Percentiles rank a stretch among this genome's conserved stretches.
These are phyloP conservation scores for Triticum monococcum DNA, from an alignment of 176 grass and related monocot species.

Conservation along the genomic window DNA sequence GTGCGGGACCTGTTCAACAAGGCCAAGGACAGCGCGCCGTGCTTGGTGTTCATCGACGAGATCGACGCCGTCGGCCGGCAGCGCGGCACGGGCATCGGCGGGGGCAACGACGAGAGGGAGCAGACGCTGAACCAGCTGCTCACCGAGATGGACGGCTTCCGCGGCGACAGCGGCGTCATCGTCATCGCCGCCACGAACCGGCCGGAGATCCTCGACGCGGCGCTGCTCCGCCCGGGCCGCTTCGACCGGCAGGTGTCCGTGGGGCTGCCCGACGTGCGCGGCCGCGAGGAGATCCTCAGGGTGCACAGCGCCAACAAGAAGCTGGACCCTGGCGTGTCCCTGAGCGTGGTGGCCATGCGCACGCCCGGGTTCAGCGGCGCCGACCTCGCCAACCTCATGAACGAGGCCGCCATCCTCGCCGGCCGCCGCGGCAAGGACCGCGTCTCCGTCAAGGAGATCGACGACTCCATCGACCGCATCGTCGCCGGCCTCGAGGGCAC, in stretches of 20 bases:
- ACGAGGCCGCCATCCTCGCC: slow-evolving; percentile 87
- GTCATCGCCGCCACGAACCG: slow-evolving; percentile 77
- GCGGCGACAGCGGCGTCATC: slow-evolving; percentile 63
- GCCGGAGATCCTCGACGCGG: slow-evolving; percentile 70
- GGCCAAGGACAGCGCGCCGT: slow-evolving; percentile 66
- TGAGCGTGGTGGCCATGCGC: slow-evolving; percentile 74
- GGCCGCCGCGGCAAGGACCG: slow-evolving; percentile 63
- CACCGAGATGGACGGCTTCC: slow-evolving; percentile 82
- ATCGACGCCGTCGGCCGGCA: slow-evolving; percentile 75
- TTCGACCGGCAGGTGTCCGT: slow-evolving; percentile 77
- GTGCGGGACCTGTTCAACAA: slow-evolving; percentile 70
- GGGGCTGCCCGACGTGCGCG: slow-evolving; percentile 65
- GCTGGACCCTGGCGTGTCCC: slow-evolving; percentile 63
- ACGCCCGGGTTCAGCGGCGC: slow-evolving; percentile 79
- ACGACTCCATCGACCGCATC: slow-evolving; percentile 77
- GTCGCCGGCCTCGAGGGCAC: slow-evolving; percentile 83
- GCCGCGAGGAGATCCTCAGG: slow-evolving; percentile 75
- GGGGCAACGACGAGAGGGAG: slow-evolving; percentile 76
- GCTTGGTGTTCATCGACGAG: slow-evolving; percentile 82
- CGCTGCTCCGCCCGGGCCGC: slow-evolving; percentile 66
- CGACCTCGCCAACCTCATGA: slow-evolving; percentile 90
- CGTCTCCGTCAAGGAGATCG: slow-evolving; percentile 69
- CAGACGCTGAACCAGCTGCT: slow-evolving; percentile 86
- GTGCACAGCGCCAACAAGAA: slow-evolving; percentile 73
- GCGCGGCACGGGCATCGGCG: slow-evolving; percentile 67